Evolutionary conservation across 2,329 filamentous ascomycete genomes (phyloP), one percentile per base, ranked within the genome.

Genomic region (Aspergillus tanneri): DNA sequence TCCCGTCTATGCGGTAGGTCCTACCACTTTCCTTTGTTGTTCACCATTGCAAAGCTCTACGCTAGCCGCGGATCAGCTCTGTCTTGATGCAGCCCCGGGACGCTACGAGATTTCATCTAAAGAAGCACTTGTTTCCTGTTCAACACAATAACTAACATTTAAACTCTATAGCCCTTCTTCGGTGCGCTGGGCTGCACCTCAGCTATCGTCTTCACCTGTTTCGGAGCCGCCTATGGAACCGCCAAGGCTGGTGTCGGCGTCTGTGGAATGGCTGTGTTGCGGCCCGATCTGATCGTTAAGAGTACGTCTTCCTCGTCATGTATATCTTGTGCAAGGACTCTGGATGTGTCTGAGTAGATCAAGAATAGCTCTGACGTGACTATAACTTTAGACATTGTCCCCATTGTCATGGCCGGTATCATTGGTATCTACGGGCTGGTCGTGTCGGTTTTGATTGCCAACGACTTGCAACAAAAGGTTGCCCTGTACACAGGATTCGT

Each of bases 361-460:
- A 22, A 19, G 10, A 10, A 21, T 11, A 9, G 32, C 43, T 35
- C 43, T 60, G 22, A 56, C 56, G 60, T 35, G 56, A 24, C 47
- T 23, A 50, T 11, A 5, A 23, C 41, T 40, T 8, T 61, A 97
- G 92, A 96, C 83, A 96, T 97, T 74, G 92, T 97, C 59, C 93
- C 93, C 72, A 93, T 97, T 76, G 96, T 99, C 85, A 99, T 99
- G 93, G 93, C 93, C 81, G 93, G 93, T 97, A 99, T 99, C 77
- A 97, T 99, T 77, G 93, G 90, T 87, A 97, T 99, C 75, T 99
- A 93, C 78, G 88, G 88, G 66, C 82, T 93, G 59, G 88, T 93
- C 75, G 88, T 92, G 53, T 91, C 88, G 14, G 88, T 93, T 71
- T 77, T 93, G 66, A 90, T 93, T 69, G 90, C 88, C 67, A 87